Percentiles rank a stretch among this genome's conserved stretches.
Evolutionary conservation across 2,329 filamentous ascomycete species (phyloP).

Genomic region (Penicillium sp.): DNA sequence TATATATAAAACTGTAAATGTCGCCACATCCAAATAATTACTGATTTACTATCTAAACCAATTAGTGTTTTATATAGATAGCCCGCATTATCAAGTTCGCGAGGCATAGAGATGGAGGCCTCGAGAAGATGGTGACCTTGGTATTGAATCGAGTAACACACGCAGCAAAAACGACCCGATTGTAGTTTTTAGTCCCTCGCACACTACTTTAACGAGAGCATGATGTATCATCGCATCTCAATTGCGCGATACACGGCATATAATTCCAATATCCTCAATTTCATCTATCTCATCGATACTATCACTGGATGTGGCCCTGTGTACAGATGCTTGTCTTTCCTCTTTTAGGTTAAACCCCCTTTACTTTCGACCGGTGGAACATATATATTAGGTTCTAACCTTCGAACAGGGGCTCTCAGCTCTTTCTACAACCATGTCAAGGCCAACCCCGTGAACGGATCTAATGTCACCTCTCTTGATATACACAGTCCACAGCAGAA

Average conservation of each 20-base stretch:
- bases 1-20: neutral
- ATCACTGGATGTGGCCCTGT: neutral
- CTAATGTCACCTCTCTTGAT: slow-evolving; percentile 2
- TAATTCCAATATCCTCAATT: neutral
- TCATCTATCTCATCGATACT: neutral
- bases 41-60: too few species aligned
- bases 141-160: neutral
- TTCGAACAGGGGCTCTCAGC: neutral
- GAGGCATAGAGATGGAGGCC: neutral
- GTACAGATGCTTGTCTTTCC: neutral
- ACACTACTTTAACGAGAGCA: neutral
- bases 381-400: neutral
- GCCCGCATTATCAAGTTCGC: neutral
- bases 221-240: neutral
- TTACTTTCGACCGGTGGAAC: too few species aligned
- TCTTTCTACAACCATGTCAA: neutral
- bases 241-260: slow-evolving; percentile 1
- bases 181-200: neutral
- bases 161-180: neutral
- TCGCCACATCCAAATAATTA: neutral
- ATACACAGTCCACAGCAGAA: neutral
- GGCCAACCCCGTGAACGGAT: neutral
- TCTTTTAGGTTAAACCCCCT: neutral
- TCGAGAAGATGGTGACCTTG: neutral
- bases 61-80: neutral